A percentile compares a stretch with the other conserved stretches of the same genome.
Conservation (phyloP, 1,139 yeast species). For the Hansenula sp. region DNA sequence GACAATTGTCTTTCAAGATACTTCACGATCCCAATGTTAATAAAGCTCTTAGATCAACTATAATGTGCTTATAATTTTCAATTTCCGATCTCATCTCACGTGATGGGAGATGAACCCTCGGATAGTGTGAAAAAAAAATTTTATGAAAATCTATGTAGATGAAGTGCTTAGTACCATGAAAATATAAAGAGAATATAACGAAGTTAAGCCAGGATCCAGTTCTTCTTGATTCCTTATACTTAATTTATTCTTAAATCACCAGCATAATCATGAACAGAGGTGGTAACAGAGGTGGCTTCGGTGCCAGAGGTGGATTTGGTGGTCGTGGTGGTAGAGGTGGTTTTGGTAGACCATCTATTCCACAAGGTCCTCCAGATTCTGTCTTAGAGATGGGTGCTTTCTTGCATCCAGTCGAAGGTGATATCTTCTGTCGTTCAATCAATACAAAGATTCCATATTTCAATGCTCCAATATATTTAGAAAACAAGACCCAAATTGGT, state of each 20-base stretch:
- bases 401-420: slow-evolving; percentile 93
- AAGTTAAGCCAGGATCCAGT: slow-evolving; percentile 1
- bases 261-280: slow-evolving; percentile 18
- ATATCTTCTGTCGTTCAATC: slow-evolving; percentile 92
- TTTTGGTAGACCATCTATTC: slow-evolving; percentile 39
- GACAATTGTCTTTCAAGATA: too few species aligned
- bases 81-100: slow-evolving; percentile 1
- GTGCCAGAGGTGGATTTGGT: slow-evolving; percentile 57
- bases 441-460: slow-evolving; percentile 95
- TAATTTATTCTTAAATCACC: neutral
- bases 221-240: slow-evolving; percentile 2
- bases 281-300: slow-evolving; percentile 59
- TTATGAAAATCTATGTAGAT: neutral
- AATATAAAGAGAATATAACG: neutral
- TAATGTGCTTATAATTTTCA: neutral
- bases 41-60: too few species aligned
- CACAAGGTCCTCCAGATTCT: slow-evolving; percentile 82
- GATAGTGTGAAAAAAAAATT: slow-evolving; percentile 1
- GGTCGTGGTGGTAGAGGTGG: slow-evolving; percentile 52
- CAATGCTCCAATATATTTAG: slow-evolving; percentile 97
- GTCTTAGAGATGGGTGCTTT: slow-evolving; percentile 95
- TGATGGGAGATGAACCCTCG: slow-evolving; percentile 5
- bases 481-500: slow-evolving; percentile 92
- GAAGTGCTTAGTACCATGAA: neutral
- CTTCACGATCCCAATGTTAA: too few species aligned